Base-by-base conservation (phyloP, 345 rosid species). In the Gossypium sturtianum region DNA sequence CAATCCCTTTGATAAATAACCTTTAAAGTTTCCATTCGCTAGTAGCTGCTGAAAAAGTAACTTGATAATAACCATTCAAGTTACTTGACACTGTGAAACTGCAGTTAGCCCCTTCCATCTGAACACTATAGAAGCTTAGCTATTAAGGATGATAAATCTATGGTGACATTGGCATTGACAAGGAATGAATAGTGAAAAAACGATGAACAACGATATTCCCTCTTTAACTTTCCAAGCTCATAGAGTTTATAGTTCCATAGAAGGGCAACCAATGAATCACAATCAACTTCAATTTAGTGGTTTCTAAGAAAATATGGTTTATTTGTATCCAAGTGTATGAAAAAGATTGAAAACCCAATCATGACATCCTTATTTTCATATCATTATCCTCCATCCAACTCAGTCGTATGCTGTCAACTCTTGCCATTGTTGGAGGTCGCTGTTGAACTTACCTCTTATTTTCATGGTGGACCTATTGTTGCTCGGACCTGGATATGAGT, bases 401-500 rank as follows among this genome's bases (percentile, higher is more conserved):
- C 60, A 19, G 59, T 34, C 41, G 41, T 34, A 34, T 54, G 63
- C 41, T 47, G 59, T 65, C 75, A 75, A 66, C 70, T 82, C 22
- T 70, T 80, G 38, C 73, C 72, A 57, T 76, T 69, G 76, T 79
- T 81, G 84, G 78, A 78, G 75, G 72, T 66, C 43, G 77, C 82
- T 77, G 66, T 83, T 77, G 5, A 5, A 25, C 69, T 81, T 77
- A 56, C 65, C 81, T 66, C 72, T 57, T 53, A 53, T 68, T 56
- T 60, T 59, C 53, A 73, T 74, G 80, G 84, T 71, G 84, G 84
- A 81, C 83, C 82, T 51, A 72, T 38, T 29, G 27, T 25, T 59
- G 17, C 3, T 59, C 13, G 17, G n/a, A 59, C 38, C 13, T 11
- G 62, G 15, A 22, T 22, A 22, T 27, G 15, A 22, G 6, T 56